Conservation (phyloP, 2,329 filamentous ascomycete genomes). For the Amauroascus niger region DNA sequence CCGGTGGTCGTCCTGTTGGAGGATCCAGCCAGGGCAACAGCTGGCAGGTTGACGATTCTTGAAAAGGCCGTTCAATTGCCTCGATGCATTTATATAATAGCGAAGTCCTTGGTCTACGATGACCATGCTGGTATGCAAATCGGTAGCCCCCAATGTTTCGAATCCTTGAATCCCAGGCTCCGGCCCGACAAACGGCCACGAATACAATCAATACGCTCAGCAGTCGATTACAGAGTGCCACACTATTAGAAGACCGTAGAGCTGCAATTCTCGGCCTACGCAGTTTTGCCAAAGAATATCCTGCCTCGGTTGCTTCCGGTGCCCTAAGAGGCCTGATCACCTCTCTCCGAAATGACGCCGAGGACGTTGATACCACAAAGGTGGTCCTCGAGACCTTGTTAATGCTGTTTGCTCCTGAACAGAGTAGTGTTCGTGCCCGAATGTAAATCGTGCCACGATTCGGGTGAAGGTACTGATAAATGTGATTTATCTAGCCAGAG, state of each 20-base stretch:
- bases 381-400: conserved; percentile 88
- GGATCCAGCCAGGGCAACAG: neutral
- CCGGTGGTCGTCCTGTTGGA: neutral
- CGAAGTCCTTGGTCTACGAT: conserved; percentile 21
- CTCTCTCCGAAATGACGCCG: conserved; percentile 73
- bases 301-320: conserved; percentile 87
- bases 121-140: conserved; percentile 34
- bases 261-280: conserved; percentile 85
- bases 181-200: conserved; percentile 89
- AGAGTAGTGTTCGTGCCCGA: conserved; percentile 44
- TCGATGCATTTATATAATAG: conserved; percentile 8
- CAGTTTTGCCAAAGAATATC: conserved; percentile 93
- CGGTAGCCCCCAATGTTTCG: conserved; percentile 39
- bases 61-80: neutral
- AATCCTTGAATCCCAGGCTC: conserved; percentile 61
- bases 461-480: conserved; percentile 19
- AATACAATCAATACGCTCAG: conserved; percentile 89
- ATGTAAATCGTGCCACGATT: neutral
- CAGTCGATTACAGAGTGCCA: conserved; percentile 76
- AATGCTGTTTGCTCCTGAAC: conserved; percentile 73
- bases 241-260: conserved; percentile 84
- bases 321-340: conserved; percentile 81
- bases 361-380: conserved; percentile 94
- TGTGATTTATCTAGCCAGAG: conserved; percentile 55
- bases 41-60: neutral